Evolutionary conservation across 1,284 basidiomycete species (phyloP), one percentile per base, ranked within the genome.

Genomic region (Sutorius eximius): DNA sequence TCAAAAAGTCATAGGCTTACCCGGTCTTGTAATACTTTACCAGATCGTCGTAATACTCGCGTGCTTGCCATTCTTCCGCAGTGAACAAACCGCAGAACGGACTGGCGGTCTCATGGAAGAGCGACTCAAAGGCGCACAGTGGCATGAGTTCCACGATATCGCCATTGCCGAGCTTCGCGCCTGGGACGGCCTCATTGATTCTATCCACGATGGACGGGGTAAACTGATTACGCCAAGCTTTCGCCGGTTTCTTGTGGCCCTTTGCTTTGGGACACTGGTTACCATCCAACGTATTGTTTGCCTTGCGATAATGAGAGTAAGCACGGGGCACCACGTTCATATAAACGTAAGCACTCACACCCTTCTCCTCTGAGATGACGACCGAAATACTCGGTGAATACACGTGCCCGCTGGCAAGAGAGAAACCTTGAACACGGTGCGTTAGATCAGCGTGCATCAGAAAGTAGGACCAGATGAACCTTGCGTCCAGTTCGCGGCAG

Each of bases 71-170:
- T 49, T 89, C 86, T 2, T 77, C 69, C 12, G 65, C 56, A 0
- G 72, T 71, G 67, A 94, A 94, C 11, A 94, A 61, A 2, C 67
- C 68, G 68, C 93, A 96, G 74, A 91, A 93, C 0, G 78, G 79
- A 61, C 87, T 90, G 49, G 79, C 72, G 1, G 58, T 65, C 59
- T 77, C 75, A 5, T 77, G 77, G 2, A 78, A 82, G n/a, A 84
- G 77, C 4, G 83, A 85, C 61, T 92, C 89, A 67, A 93, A 94
- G 0, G 89, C 79, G 68, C 93, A 95, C 44, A 95, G 74, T 9
- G 83, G 80, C 64, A 91, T 85, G 24, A 95, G 73, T 60, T 76
- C 80, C 51, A 77, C 73, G 0, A 84, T 74, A 59, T 95, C 89
- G 5, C 63, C 58, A 22, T 78, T 66, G 2, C 75, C 77, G 24